These are phyloP conservation scores for Amanita phalloides DNA, from an alignment of 768 basidiomycete genomes.

Conservation along the genomic window DNA sequence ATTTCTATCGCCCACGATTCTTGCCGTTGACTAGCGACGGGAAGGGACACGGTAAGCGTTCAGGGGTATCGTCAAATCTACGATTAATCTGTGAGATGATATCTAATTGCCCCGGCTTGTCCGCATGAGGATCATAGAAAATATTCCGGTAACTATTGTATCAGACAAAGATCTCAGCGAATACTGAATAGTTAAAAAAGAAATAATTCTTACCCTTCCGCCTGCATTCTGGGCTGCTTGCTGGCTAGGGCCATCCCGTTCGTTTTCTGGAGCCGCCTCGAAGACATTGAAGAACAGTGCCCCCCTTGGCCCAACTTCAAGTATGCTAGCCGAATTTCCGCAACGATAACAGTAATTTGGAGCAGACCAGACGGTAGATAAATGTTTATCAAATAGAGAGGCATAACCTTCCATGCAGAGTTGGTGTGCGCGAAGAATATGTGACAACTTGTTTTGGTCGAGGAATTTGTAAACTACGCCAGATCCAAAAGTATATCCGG, in stretches of 20 bases:
- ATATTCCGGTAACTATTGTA: slow-evolving; percentile 64
- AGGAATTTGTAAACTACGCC: slow-evolving; percentile 98
- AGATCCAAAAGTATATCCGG: slow-evolving; percentile 97
- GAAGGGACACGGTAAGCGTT: background rate
- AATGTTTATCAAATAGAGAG: slow-evolving; percentile 92
- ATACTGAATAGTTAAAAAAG: slow-evolving; percentile 6
- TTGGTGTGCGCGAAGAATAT: slow-evolving; percentile 96
- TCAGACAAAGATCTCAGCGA: slow-evolving; percentile 6
- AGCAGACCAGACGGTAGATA: slow-evolving; percentile 97
- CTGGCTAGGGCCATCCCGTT: slow-evolving; percentile 78
- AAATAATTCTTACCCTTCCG: slow-evolving; percentile 45
- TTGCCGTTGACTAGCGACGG: background rate
- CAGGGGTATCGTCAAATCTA: background rate
- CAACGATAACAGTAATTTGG: slow-evolving; percentile 99
- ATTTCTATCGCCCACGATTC: background rate
- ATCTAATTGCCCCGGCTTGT: background rate
- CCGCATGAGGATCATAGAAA: slow-evolving; percentile 36
- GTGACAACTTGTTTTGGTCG: slow-evolving; percentile 91
- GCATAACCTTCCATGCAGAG: slow-evolving; percentile 99
- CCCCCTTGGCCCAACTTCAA: slow-evolving; percentile 89
- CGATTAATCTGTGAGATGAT: background rate
- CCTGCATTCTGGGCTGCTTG: slow-evolving; percentile 63
- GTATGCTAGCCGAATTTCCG: slow-evolving; percentile 92
- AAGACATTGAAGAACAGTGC: slow-evolving; percentile 95
- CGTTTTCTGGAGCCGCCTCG: slow-evolving; percentile 97